Base-by-base conservation (phyloP, 805 yeast species). In the Lachancea quebecensis region DNA sequence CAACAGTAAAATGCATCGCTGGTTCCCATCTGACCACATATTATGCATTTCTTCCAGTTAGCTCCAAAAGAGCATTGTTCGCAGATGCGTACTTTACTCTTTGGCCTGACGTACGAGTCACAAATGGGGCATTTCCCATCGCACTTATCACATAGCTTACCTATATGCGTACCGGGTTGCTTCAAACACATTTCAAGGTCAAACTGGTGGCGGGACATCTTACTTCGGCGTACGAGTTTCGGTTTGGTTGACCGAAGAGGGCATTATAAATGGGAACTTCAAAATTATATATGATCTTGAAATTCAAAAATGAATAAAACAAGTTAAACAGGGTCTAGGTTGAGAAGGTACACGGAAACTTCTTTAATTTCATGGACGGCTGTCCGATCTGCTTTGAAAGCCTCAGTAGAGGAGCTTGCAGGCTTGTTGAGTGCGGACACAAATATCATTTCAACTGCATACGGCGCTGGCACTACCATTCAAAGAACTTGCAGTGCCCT, bases 61-160 rank as follows among this genome's bases (percentile, higher is more conserved):
- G 79, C 77, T 5, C 95, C 95, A 56, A 80, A 79, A 0, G 95
- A 75, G 59, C 98, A 90, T 50, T 82, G 91, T 48, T 84, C 90
- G 62, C 98, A 90, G 16, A 88, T 74, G 47, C 84, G 71, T 1
- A 79, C 96, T 46, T 70, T 64, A 14, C 75, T 71, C 7, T 77
- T 74, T 0, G 93, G 88, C 50, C 81, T 78, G 6, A 87, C 95
- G 53, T 74, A 77, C 1, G 95, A 84, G 58, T 89, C 97, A 63
- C 98, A 90, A 2, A 80, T 71, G 2, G 96, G 96, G 57, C 98
- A 90, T 52, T 80, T 74, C 1, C 96, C 97, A 59, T 90, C 96
- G 62, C 98, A 90, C 60, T 76, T 85, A 29, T 78, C 80, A 57
- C 98, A 90, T 2, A 90, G 69, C 41, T 72, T 67, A 1, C 95